Evolutionary conservation across 257 asterid species (phyloP), one percentile per base, ranked within the genome.

Genomic region (Jaltomata sinuosa): DNA sequence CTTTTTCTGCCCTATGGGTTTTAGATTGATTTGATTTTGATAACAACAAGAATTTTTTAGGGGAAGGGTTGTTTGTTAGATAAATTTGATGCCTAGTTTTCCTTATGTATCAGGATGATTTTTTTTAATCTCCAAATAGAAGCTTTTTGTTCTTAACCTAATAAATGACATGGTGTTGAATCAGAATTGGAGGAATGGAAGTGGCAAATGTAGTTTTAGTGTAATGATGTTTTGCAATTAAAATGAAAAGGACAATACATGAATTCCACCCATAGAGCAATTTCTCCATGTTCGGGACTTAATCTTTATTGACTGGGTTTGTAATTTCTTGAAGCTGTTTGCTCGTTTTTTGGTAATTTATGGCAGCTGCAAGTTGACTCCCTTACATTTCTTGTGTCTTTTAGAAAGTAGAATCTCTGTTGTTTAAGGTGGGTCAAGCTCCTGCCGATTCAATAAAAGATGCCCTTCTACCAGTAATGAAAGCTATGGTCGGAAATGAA

Each of bases 401-500:
- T 85, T 69, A 87, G 89, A 81, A 81, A 31, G 62, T 85, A 36
- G 89, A 87, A 81, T 55, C 27, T 10, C 84, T 72, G 55, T 62
- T 87, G 71, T 32, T 27, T 0, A 84, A 65, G 68, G 81, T 81
- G 29, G 77, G 67, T 25, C 85, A 80, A 76, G 85, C 34, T 34
- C 80, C 79, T 19, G 14, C 53, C 1, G 14, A 40, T 32, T 49
- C 61, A 29, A 49, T 74, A 61, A 80, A 21, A 62, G 79, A 71
- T 79, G 85, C 79, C n/a, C 82, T 87, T 54, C 77, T 1, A 57
- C 85, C 87, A 2, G 62, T 84, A 31, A 80, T 29, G 67, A 55
- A 42, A 61, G 84, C 85, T 15, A 61, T 87, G 82, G 57, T 82
- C 49, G 53, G 81, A 38, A 59, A 52, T 40, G 71, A 64, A 32